Conservation (phyloP, 345 rosid genomes). For the Sisymbrium irio region DNA sequence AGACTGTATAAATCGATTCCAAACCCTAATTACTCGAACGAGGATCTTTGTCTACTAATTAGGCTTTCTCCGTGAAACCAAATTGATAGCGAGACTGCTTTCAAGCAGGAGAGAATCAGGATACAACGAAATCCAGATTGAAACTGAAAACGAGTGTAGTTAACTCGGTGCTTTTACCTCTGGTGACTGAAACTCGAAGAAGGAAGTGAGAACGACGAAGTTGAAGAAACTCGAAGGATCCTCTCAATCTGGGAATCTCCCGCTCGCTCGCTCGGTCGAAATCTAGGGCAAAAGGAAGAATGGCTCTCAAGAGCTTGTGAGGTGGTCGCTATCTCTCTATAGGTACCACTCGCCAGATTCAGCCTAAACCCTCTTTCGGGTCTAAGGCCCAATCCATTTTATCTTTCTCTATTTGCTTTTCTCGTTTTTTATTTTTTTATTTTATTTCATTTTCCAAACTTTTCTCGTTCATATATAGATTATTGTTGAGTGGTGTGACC, state of each 20-base stretch:
- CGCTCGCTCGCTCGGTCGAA: slow-evolving; percentile 3
- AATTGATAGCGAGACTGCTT: not conserved
- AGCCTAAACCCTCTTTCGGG: slow-evolving; percentile 17
- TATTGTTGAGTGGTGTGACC: no score
- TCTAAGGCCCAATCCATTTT: slow-evolving; percentile 26
- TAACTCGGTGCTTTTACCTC: not conserved
- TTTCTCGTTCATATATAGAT: no score
- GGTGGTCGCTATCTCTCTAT: slow-evolving; percentile 16
- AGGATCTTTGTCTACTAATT: not conserved
- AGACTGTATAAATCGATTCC: not conserved
- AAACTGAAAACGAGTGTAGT: slow-evolving; percentile 5
- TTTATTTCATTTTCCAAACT: no score
- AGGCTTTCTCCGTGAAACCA: not conserved
- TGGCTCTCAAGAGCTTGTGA: slow-evolving; percentile 16
- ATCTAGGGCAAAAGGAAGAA: slow-evolving; percentile 20
- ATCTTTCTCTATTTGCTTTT: no score
- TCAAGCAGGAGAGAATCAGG: not conserved
- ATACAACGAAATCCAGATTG: not conserved
- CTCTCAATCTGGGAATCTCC: slow-evolving; percentile 28
- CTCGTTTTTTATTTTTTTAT: no score
- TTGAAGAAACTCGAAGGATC: slow-evolving; percentile 16
- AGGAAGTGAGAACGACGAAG: slow-evolving; percentile 6
- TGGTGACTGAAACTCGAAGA: not conserved
- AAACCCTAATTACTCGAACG: not conserved
- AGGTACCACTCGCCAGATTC: slow-evolving; percentile 20